These are phyloP conservation scores for Malus domestica DNA, from an alignment of 306 rosid genomes.

Conservation along the genomic window ASM211411v1 NC_041790.1:5201501-5202000, in stretches of 20 bases:
- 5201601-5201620: background rate
- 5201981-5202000: background rate
- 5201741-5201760: conserved; percentile 9
- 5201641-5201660: conserved; percentile 6
- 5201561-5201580: conserved; percentile 99
- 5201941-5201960: background rate
- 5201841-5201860: conserved; percentile 96
- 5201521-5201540: conserved; percentile 96
- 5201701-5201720: conserved; percentile 95
- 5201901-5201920: conserved; percentile 60
- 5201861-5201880: conserved; percentile 91
- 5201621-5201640: background rate
- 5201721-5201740: conserved; percentile 86
- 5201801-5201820: conserved; percentile 71
- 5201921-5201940: conserved; percentile 20
- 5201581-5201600: conserved; percentile 23
- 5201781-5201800: background rate
- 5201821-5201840: conserved; percentile 96
- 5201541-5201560: conserved; percentile 99
- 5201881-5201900: conserved; percentile 83
- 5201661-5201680: conserved; percentile 23
- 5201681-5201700: conserved; percentile 96
- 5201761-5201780: background rate
- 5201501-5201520: conserved; percentile 63
- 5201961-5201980: conserved; percentile 12